Evolutionary conservation across 208 protist species (phyloP).

Genomic region (Trypanosomatidae sp.): DNA sequence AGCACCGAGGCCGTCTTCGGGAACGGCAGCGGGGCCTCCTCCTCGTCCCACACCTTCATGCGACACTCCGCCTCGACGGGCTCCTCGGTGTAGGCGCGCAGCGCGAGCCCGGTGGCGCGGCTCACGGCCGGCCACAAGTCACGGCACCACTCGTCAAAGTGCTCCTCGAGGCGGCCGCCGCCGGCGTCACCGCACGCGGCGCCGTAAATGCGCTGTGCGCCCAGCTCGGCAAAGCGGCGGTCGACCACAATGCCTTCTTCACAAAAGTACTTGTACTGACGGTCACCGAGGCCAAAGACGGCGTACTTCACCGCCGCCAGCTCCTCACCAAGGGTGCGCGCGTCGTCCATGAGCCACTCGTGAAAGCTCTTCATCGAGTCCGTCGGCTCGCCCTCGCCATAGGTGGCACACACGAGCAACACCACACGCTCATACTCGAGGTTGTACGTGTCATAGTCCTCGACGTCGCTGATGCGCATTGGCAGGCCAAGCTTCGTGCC

Average conservation of each 20-base stretch:
- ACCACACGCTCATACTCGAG: constrained; percentile 55
- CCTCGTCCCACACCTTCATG: constrained; percentile 72
- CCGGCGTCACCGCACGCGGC: constrained; percentile 65
- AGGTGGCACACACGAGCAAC: constrained; percentile 78
- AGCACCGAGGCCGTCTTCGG: constrained; percentile 82
- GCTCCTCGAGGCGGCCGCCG: constrained; percentile 70
- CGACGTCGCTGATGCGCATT: constrained; percentile 35
- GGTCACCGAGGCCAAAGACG: constrained; percentile 85
- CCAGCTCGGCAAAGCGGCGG: constrained; percentile 76
- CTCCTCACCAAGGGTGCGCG: constrained; percentile 31
- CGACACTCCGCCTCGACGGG: constrained; percentile 75
- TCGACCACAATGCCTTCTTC: constrained; percentile 80
- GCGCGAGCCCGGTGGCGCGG: constrained; percentile 48
- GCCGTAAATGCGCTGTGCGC: constrained; percentile 70
- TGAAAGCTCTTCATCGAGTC: constrained; percentile 85
- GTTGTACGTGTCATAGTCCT: constrained; percentile 45
- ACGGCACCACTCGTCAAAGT: constrained; percentile 75
- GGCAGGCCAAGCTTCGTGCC: constrained; percentile 47
- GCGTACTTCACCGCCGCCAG: constrained; percentile 67
- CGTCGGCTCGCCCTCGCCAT: constrained; percentile 86
- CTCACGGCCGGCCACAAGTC: constrained; percentile 77
- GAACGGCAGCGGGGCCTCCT: constrained; percentile 58
- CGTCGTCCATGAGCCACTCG: constrained; percentile 69
- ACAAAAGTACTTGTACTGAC: constrained; percentile 85
- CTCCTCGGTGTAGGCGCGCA: constrained; percentile 51